phyloP scores from a whole-genome alignment of 106 monocot genomes.

The Phalaenopsis aphrodite region DNA sequence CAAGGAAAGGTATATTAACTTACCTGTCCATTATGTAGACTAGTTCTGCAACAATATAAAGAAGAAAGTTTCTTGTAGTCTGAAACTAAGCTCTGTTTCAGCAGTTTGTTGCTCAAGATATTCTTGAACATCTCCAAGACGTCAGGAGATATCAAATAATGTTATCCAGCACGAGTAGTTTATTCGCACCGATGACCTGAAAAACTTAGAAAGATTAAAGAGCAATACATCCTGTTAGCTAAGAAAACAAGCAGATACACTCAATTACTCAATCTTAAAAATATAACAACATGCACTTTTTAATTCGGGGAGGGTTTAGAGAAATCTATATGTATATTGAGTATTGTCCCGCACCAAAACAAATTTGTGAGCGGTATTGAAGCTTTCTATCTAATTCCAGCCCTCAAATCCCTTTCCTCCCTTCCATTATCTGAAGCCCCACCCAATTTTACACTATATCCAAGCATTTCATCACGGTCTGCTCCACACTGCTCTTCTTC shows the following conservation, averaged over 20 bases:
- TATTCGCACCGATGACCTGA: slow-evolving; percentile 3
- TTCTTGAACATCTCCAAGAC: slow-evolving; percentile 1
- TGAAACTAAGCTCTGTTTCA: neutral
- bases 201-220: neutral
- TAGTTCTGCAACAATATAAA: neutral
- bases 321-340: too few species aligned
- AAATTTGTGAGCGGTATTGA: too few species aligned
- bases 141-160: neutral
- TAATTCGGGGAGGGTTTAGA: too few species aligned
- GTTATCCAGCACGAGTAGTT: neutral
- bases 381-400: too few species aligned
- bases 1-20: neutral
- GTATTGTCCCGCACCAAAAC: too few species aligned
- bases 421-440: too few species aligned
- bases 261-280: neutral
- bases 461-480: too few species aligned
- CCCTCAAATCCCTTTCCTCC: too few species aligned
- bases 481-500: too few species aligned
- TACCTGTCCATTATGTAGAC: slow-evolving; percentile 6
- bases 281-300: neutral
- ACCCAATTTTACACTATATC: too few species aligned
- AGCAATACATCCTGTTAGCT: neutral
- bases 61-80: neutral
- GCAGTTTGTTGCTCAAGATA: neutral
- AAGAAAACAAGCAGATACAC: neutral